phyloP scores from a whole-genome alignment of 2,329 filamentous ascomycete species.

The Diaporthe citri region DNA sequence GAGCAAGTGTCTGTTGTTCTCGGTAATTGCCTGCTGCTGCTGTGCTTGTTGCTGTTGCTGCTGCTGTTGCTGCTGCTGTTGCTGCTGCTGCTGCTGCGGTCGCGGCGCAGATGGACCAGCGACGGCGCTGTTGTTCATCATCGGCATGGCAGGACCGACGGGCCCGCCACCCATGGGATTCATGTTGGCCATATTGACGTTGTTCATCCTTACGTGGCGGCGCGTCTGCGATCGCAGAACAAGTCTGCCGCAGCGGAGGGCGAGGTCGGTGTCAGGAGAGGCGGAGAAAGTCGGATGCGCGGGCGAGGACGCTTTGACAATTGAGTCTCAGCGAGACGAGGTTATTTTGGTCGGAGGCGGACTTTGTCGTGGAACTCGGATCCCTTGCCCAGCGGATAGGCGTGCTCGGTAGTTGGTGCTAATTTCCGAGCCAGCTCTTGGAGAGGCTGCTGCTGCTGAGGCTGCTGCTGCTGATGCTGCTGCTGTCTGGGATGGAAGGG shows the following conservation, averaged over 20 bases:
- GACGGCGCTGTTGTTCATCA: constrained; percentile 72
- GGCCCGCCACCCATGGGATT: constrained; percentile 73
- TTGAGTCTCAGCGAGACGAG: constrained; percentile 30
- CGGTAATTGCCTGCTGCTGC: constrained; percentile 58
- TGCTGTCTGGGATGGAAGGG: constrained; percentile 8
- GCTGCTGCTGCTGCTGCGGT: constrained; percentile 54
- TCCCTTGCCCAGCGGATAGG: constrained; percentile 28
- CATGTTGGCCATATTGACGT: constrained; percentile 78
- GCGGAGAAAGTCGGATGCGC: constrained; percentile 26
- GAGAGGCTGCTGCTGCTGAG: constrained; percentile 14
- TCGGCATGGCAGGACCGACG: constrained; percentile 73
- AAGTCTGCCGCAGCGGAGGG: constrained; percentile 49
- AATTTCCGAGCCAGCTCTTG: constrained; percentile 41
- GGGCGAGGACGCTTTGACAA: constrained; percentile 26
- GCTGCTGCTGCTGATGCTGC: constrained; percentile 7
- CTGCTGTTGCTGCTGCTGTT: constrained; percentile 55
- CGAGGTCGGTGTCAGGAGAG: constrained; percentile 33
- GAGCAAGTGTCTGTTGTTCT: constrained; percentile 68
- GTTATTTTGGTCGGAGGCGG: constrained; percentile 28
- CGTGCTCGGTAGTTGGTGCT: constrained; percentile 31
- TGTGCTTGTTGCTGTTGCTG: constrained; percentile 54
- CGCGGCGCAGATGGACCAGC: constrained; percentile 51
- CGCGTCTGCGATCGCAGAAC: constrained; percentile 51
- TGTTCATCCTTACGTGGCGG: constrained; percentile 65
- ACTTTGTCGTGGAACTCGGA: constrained; percentile 32